A percentile compares a stretch with the other conserved stretches of the same genome.
These are phyloP conservation scores for Chlamydomonas reinhardtii DNA, from an alignment of 163 green algal species.

Conservation along the genomic window DNA sequence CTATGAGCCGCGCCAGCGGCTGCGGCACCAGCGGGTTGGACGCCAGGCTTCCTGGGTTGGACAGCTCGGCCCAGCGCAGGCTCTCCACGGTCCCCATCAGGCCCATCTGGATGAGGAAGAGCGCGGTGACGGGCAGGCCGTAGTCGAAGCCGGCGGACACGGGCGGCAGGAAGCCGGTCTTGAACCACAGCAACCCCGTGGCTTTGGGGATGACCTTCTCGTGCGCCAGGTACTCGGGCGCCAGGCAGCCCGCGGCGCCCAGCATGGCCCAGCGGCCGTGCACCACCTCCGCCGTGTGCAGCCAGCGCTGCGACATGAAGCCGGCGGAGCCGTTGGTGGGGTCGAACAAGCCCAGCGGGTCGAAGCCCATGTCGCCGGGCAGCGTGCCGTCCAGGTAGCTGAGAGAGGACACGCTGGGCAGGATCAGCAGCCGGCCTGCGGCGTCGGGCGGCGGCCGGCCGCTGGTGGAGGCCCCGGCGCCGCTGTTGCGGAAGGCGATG, in stretches of 20 bases:
- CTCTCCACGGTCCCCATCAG: constrained; percentile 35
- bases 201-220: constrained; percentile 83
- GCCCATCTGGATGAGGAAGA: constrained; percentile 14
- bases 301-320: constrained; percentile 91
- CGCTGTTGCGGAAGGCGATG: neutral
- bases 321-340: constrained; percentile 84
- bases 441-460: constrained; percentile 27
- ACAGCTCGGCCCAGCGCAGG: constrained; percentile 22
- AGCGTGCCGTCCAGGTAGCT: constrained; percentile 85
- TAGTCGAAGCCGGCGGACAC: constrained; percentile 67
- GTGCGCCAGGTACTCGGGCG: constrained; percentile 88
- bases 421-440: constrained; percentile 1
- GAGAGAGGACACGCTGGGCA: constrained; percentile 45
- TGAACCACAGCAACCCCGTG: constrained; percentile 87
- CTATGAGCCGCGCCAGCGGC: constrained; percentile 17
- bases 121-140: constrained; percentile 37
- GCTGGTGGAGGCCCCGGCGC: constrained; percentile 13
- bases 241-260: constrained; percentile 87
- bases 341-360: constrained; percentile 94
- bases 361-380: constrained; percentile 91
- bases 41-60: neutral
- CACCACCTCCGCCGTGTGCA: constrained; percentile 82
- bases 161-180: constrained; percentile 89
- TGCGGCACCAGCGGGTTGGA: neutral
- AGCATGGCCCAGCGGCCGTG: constrained; percentile 91